phyloP scores from a whole-genome alignment of 164 flowering plant species.

The Hamamelis virginiana region DNA sequence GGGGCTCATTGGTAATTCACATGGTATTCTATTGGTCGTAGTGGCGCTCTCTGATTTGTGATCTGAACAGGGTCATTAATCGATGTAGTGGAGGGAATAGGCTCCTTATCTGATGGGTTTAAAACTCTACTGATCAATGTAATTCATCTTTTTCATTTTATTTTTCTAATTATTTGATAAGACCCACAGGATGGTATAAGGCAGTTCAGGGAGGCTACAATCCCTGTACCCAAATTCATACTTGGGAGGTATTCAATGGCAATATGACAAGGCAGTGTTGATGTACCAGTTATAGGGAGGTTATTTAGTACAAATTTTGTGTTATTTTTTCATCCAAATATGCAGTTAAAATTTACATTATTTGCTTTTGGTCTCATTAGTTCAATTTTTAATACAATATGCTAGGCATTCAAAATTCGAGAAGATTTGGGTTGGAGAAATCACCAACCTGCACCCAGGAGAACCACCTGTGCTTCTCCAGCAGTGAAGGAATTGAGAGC shows the following conservation, averaged over 20 bases:
- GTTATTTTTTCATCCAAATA: too few species aligned
- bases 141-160: not conserved
- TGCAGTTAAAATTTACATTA: too few species aligned
- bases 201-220: not conserved
- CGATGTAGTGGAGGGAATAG: not conserved
- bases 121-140: not conserved
- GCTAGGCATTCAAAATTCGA: conserved; percentile 7
- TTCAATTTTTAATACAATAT: not conserved
- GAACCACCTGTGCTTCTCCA: conserved; percentile 67
- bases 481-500: conserved; percentile 54
- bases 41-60: not conserved
- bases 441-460: conserved; percentile 84
- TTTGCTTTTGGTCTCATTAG: not conserved
- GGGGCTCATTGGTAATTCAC: not conserved
- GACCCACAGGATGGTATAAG: not conserved
- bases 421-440: not conserved
- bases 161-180: not conserved
- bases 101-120: not conserved
- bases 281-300: not conserved
- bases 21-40: not conserved
- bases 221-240: not conserved
- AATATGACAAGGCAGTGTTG: not conserved
- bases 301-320: not conserved
- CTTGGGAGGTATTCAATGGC: not conserved
- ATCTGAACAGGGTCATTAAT: not conserved